Base-by-base conservation (phyloP, 169 alveolate genomes). In the Sarcocystis neurona region DNA sequence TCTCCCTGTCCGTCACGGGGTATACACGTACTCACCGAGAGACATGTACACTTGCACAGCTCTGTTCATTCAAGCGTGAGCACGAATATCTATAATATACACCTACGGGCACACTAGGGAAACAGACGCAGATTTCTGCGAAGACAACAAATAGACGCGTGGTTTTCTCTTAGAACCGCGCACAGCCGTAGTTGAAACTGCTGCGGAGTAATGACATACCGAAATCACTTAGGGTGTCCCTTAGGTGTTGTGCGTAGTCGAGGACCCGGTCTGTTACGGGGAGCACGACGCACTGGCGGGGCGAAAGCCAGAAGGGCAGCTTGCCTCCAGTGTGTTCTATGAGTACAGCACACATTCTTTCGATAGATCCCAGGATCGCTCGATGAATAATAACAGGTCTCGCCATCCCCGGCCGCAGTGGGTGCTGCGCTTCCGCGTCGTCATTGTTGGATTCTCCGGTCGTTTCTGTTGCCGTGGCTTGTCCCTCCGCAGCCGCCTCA, bases 221-320 rank as follows among this genome's bases (percentile, higher is more conserved):
- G 34, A 93, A 79, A 72, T 82, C 87, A 2, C 93, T 92, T 75
- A 96, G 94, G 41, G 90, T 87, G 85, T 96, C 89, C 34, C 97
- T 93, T 82, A 84, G 91, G 8, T 93, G 93, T 89, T 97, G 96
- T 2, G 99, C 98, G 92, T 97, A 98, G 20, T 95, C 98, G 70
- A 92, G 92, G 84, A 94, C 95, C 78, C 96, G 95, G 68, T 97
- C 98, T 56, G 99, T 94, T 1, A 98, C 95, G 37, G 99, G 99
- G 79, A 97, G 91, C 48, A 99, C 96, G 34, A 97, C 94, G 56
- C 97, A 96, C 96, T 99, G 99, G 72, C 98, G 96, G 23, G 99
- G 99, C 37, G 99, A 97, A 32, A 99, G 94, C 99, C 99, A 99
- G 91, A 99, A 98, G 12, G 99, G 99, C 96, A 98, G 95, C 93